phyloP scores from a whole-genome alignment of 768 basidiomycete species.

The Lactarius deliciosus region DNA sequence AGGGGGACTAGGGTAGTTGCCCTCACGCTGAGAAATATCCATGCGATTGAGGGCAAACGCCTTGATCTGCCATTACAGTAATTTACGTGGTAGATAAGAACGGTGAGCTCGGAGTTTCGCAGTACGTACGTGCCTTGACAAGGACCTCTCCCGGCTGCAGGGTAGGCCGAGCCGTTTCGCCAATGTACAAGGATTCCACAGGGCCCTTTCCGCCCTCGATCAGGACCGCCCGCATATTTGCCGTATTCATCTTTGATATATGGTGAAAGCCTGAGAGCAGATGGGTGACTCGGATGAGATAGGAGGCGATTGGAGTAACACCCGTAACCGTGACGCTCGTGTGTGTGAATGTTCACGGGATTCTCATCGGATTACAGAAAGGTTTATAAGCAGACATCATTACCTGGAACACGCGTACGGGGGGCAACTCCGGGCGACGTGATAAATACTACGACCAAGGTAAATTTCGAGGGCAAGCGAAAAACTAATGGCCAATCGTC shows the following conservation, averaged over 20 bases:
- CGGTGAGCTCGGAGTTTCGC: background rate
- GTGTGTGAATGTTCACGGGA: no score
- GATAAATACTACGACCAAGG: no score
- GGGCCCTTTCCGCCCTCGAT: constrained; percentile 77
- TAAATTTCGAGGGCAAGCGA: background rate
- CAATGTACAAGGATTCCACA: constrained; percentile 74
- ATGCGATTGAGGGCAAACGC: constrained; percentile 89
- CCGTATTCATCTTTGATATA: background rate
- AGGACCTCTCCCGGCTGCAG: constrained; percentile 61
- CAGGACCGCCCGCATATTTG: constrained; percentile 50
- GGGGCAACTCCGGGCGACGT: no score
- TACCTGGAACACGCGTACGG: no score
- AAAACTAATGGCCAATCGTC: background rate
- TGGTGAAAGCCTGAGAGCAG: background rate
- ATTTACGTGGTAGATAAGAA: background rate
- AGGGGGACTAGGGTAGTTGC: constrained; percentile 75
- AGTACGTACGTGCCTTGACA: constrained; percentile 61
- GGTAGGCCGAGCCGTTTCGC: constrained; percentile 63
- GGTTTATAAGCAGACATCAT: no score
- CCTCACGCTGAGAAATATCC: constrained; percentile 75
- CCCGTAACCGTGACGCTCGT: background rate
- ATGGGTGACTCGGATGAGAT: background rate
- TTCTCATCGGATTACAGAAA: no score
- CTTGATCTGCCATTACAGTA: constrained; percentile 56
- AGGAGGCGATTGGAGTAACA: background rate